Conservation (phyloP, 176 grass and related monocot genomes). For the Secale cereale region DNA sequence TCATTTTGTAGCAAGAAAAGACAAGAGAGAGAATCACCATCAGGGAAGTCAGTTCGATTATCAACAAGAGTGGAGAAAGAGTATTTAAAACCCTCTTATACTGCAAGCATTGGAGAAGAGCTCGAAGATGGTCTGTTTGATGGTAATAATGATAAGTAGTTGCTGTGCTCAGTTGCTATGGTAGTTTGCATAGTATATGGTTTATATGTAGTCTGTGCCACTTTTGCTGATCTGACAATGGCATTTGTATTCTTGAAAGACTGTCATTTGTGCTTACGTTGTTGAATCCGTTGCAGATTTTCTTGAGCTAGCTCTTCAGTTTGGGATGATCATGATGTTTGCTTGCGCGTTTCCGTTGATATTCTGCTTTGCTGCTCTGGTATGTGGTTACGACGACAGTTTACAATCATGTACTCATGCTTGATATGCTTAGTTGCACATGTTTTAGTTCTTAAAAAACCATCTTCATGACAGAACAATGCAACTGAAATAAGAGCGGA, state of each 20-base stretch:
- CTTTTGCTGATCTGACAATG: neutral
- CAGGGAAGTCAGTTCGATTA: constrained; percentile 54
- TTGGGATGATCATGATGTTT: constrained; percentile 99
- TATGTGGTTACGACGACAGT: constrained; percentile 32
- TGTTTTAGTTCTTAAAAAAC: constrained; percentile 14
- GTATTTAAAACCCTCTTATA: constrained; percentile 88
- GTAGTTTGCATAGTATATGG: neutral
- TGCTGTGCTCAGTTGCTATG: constrained; percentile 19
- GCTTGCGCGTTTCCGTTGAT: constrained; percentile 90
- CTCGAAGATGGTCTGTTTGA: constrained; percentile 99
- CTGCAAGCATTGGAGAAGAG: constrained; percentile 80
- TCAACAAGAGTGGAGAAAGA: constrained; percentile 97
- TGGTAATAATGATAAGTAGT: constrained; percentile 49
- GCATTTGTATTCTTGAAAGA: constrained; percentile 10
- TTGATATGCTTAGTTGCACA: neutral
- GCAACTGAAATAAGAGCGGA: constrained; percentile 94
- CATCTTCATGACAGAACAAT: constrained; percentile 65
- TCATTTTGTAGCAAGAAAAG: constrained; percentile 83
- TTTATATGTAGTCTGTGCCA: neutral
- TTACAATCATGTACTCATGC: neutral
- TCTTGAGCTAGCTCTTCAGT: constrained; percentile 91
- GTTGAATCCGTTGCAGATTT: constrained; percentile 56
- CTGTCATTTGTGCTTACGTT: constrained; percentile 11
- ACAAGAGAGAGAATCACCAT: constrained; percentile 66
- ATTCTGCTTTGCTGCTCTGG: constrained; percentile 94